phyloP scores from a whole-genome alignment of 2,329 filamentous ascomycete species.

The Penicillium sp. region DNA sequence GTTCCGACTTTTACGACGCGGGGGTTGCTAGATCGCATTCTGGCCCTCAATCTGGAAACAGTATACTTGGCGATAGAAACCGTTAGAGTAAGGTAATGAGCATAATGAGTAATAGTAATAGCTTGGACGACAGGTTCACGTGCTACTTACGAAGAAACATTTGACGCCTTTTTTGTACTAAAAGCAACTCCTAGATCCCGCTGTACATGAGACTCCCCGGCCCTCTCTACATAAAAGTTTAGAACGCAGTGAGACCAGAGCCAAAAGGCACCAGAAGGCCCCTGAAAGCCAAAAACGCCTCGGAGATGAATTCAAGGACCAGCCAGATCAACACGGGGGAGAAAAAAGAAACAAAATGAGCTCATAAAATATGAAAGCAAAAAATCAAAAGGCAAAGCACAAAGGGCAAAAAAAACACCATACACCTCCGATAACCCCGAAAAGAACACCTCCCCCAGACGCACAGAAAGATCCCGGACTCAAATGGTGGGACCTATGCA shows the following conservation, averaged over 20 bases:
- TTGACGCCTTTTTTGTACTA: not conserved
- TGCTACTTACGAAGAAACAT: not conserved
- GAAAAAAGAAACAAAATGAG: not conserved
- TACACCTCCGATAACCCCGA: constrained; percentile 31
- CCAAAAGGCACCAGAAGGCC: constrained; percentile 5
- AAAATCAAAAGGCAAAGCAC: not conserved
- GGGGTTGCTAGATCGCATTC: not conserved
- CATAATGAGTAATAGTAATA: not conserved
- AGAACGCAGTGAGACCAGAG: constrained; percentile 7
- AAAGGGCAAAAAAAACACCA: constrained; percentile 27
- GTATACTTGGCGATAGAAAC: not conserved
- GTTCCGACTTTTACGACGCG: not conserved
- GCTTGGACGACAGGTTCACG: not conserved
- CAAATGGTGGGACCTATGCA: constrained; percentile 25
- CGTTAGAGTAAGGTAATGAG: no score
- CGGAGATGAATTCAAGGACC: constrained; percentile 31
- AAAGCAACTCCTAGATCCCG: not conserved
- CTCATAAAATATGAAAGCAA: not conserved
- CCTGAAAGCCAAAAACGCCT: constrained; percentile 23
- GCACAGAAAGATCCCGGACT: constrained; percentile 22
- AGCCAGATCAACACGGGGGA: constrained; percentile 21
- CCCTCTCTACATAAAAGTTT: constrained; percentile 9
- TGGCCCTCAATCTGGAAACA: constrained; percentile 3
- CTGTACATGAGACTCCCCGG: constrained; percentile 7
- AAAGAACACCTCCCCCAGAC: constrained; percentile 28